Evolutionary conservation across 345 rosid genomes (phyloP).

Genomic region (Salix purpurea): DNA sequence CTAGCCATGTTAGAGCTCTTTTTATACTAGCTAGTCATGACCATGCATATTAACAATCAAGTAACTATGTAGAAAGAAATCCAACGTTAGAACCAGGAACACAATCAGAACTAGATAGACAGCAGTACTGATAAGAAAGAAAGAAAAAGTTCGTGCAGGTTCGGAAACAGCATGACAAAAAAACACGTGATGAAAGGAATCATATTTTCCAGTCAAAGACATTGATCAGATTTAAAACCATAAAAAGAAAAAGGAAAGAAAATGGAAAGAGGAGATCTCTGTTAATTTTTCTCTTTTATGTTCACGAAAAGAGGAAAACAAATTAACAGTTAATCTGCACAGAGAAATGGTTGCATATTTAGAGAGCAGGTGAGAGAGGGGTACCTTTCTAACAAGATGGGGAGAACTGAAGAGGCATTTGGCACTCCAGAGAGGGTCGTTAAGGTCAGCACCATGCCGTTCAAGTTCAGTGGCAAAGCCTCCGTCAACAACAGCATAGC

Average conservation of each 20-base stretch:
- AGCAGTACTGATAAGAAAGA: too few species aligned
- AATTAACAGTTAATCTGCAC: neutral
- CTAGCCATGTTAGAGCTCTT: too few species aligned
- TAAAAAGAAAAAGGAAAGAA: neutral
- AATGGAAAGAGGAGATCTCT: neutral
- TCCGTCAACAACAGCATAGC: slow-evolving; percentile 75
- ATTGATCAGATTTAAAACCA: neutral
- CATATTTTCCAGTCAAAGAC: neutral
- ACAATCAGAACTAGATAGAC: too few species aligned
- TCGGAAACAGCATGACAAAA: neutral
- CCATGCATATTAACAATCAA: too few species aligned
- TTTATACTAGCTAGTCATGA: too few species aligned
- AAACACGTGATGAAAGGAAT: neutral
- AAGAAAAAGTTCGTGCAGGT: too few species aligned
- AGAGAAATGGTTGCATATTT: neutral
- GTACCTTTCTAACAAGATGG: slow-evolving; percentile 74
- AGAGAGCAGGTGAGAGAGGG: slow-evolving; percentile 5
- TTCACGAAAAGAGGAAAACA: neutral
- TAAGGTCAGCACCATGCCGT: slow-evolving; percentile 82
- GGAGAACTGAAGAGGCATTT: slow-evolving; percentile 79
- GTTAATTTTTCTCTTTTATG: neutral
- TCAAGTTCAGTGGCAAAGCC: slow-evolving; percentile 93
- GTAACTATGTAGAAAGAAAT: too few species aligned
- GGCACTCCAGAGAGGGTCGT: slow-evolving; percentile 97
- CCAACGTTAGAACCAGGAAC: too few species aligned